A percentile compares a stretch with the other conserved stretches of the same genome.
These are phyloP conservation scores for Oryza nivara DNA, from an alignment of 176 grass and related monocot genomes.

Conservation along the genomic window DNA sequence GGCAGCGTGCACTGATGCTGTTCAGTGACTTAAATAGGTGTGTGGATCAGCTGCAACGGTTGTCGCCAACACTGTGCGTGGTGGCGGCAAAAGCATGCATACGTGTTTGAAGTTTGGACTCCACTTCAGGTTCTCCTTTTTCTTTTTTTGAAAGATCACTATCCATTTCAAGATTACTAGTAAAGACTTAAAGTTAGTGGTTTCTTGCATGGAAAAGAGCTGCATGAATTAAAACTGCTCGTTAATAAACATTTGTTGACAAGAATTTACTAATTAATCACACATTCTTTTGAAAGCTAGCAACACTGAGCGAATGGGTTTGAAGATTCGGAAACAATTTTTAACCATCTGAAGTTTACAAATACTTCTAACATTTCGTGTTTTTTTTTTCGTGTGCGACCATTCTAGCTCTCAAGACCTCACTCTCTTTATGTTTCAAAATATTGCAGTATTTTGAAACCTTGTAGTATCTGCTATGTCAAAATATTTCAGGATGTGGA, in stretches of 20 bases:
- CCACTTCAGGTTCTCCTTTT: background rate
- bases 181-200: background rate
- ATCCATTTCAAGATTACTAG: background rate
- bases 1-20: background rate
- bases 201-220: conserved; percentile 25
- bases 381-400: background rate
- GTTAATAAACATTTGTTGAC: background rate
- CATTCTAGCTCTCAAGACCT: background rate
- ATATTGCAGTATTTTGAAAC: too few relatives aligned
- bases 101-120: conserved; percentile 32
- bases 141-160: too few relatives aligned
- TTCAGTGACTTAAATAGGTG: conserved; percentile 40
- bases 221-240: background rate
- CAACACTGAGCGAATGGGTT: background rate
- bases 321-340: background rate
- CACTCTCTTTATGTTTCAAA: too few relatives aligned
- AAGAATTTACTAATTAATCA: too few relatives aligned
- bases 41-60: background rate
- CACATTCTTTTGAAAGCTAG: background rate
- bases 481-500: too few relatives aligned
- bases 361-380: too few relatives aligned
- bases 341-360: background rate
- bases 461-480: too few relatives aligned
- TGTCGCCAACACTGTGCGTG: background rate
- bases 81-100: background rate